Percentiles rank a stretch among this genome's conserved stretches.
Evolutionary conservation across 805 yeast species (phyloP).

Genomic region (Jamesozyma piceae): DNA sequence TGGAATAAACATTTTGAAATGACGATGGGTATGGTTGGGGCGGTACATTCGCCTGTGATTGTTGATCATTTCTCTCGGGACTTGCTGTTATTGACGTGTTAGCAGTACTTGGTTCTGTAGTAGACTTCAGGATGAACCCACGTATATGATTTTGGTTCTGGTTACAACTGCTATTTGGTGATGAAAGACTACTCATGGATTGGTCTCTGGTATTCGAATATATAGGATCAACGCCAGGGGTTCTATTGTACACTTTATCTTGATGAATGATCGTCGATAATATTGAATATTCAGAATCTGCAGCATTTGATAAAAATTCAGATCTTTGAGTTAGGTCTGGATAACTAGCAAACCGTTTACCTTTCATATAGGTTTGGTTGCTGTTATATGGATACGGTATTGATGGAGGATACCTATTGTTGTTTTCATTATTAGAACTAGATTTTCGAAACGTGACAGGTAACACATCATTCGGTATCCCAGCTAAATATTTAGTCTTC

Average conservation of each 20-base stretch:
- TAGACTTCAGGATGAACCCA: not conserved
- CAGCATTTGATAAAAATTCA: conserved; percentile 59
- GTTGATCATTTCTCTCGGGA: not conserved
- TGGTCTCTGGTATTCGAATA: conserved; percentile 7
- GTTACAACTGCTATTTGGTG: not conserved
- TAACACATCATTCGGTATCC: conserved; percentile 36
- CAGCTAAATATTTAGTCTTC: conserved; percentile 69
- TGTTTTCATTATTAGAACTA: not conserved
- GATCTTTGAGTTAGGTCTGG: not conserved
- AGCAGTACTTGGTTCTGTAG: not conserved
- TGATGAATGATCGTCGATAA: conserved; percentile 52
- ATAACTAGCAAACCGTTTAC: not conserved
- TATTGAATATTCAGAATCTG: conserved; percentile 62
- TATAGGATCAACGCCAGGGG: conserved; percentile 20
- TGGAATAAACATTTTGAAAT: conserved; percentile 18
- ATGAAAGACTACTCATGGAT: not conserved
- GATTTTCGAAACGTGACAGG: conserved; percentile 8
- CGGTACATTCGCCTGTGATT: conserved; percentile 8
- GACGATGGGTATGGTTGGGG: conserved; percentile 15
- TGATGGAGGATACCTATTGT: conserved; percentile 19
- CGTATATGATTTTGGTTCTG: not conserved
- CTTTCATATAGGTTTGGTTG: not conserved
- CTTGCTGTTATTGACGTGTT: not conserved
- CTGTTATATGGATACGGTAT: conserved; percentile 17
- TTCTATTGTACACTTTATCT: conserved; percentile 21